Base-by-base conservation (phyloP, 1,284 basidiomycete species). In the Cryptococcus sp. region DNA sequence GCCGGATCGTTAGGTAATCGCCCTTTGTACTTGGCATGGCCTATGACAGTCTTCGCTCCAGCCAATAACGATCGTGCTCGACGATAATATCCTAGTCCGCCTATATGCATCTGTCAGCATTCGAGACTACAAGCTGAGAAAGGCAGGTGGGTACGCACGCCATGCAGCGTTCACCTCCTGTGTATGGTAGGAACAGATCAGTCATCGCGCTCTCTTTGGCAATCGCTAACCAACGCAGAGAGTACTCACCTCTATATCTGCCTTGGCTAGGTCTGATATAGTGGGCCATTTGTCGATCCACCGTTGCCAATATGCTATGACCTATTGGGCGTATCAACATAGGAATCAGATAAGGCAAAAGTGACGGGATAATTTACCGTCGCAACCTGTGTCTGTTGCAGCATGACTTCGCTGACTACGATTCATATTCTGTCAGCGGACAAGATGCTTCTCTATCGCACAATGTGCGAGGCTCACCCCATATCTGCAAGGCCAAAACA, bases 231-330 rank as follows among this genome's bases (percentile, higher is more conserved):
- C 8, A 41, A 40, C 8, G 34, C 29, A 23, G 19, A 15, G 10
- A 43, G 23, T n/a, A 54, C 59, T n/a, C 25, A 68, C 84, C 64
- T 64, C 92, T 62, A 93, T 85, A 70, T 87, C 86, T 16, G 87
- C 85, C 43, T 78, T 77, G 15, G 90, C 90, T 81, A 99, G 83
- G 61, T 87, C 85, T 51, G 80, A 78, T 59, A 96, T 85, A 5
- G 90, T 93, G 10, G 91, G 91, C 79, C 91, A 94, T 68, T 82
- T 87, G 64, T 81, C 80, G 82, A 93, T 89, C 91, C 92, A 94
- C 41, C 82, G 83, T 48, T 86, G 86, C 77, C 90, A 95, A 76
- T 93, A 96, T 0, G 88, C 89, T 63, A 93, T 92, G 15, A 94
- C 69, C 69, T 71, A 44, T n/a, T 22, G 25, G 8, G 46, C 20